Base-by-base conservation (phyloP, 495 filamentous ascomycete species). In the Penicillium pancosmium region DNA sequence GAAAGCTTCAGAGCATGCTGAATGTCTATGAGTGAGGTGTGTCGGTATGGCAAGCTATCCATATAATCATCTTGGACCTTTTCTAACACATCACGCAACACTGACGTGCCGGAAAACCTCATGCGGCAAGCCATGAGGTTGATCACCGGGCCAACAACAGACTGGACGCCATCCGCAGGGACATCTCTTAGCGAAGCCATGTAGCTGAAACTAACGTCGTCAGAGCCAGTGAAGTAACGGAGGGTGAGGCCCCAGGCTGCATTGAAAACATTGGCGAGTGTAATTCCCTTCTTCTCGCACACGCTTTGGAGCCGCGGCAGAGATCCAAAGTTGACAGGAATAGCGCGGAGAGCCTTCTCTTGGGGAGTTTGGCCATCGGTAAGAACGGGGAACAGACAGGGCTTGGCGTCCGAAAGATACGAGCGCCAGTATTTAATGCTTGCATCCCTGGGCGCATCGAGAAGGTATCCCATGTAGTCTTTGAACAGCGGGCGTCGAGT, bases 201-300 rank as follows among this genome's bases (percentile, higher is more conserved):
- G 55, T 84, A 84, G 35, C 79, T 79, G 59, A 84, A 86, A 52
- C 76, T 83, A 1, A 85, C 72, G 46, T 84, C 82, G 18, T 79
- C 64, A 5, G 75, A 75, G 2, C 74, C 73, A 51, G 75, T 79
- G 61, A 83, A 85, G 36, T 62, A 64, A 27, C 77, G 77, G 44
- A 86, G 66, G 0, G 79, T 75, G 13, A 85, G 64, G 2, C 77
- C 82, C 83, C 83, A 86, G 4, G 77, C 79, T 3, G 75, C 71
- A 44, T 82, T 83, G 57, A 85, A 75, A 0, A 77, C 74, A 65
- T 78, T 84, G 15, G 81, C 76, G 12, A 82, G 44, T 0, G 83
- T 85, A 6, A 85, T 69, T 13, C 76, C 72, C 27, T 74, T 68
- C 34, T 73, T 67, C n/a, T 78, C 73, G 52, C 82, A 86, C 19